phyloP scores from a whole-genome alignment of 331 rosid genomes.

The Telfairia occidentalis region DNA sequence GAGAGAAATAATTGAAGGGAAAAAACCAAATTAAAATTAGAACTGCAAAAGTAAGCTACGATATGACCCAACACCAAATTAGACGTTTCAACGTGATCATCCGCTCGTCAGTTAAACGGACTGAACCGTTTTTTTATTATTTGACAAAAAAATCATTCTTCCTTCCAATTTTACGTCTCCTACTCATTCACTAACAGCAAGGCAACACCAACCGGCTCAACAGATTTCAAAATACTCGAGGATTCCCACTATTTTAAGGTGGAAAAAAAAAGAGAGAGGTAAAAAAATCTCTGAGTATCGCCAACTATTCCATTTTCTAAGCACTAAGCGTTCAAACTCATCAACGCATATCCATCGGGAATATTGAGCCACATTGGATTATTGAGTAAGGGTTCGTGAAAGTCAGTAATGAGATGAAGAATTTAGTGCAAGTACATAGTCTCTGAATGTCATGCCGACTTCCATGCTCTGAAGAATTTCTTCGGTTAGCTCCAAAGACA shows the following conservation, averaged over 20 bases:
- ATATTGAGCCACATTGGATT: neutral
- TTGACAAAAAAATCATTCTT: neutral
- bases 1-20: conserved; percentile 11
- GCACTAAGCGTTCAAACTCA: neutral
- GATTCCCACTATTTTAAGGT: neutral
- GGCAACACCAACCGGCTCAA: neutral
- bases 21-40: neutral
- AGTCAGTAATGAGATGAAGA: neutral
- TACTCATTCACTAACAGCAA: neutral
- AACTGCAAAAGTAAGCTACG: neutral
- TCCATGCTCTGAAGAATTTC: conserved; percentile 96
- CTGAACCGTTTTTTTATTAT: neutral
- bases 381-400: neutral
- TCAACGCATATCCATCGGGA: neutral
- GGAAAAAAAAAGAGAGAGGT: neutral
- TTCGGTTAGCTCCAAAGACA: conserved; percentile 78
- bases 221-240: neutral
- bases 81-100: neutral
- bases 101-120: neutral
- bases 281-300: neutral
- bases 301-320: neutral
- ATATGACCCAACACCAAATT: neutral
- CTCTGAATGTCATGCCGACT: conserved; percentile 90
- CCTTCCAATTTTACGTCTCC: neutral
- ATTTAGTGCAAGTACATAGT: conserved; percentile 35